These are phyloP conservation scores for Botrytis deweyae DNA, from an alignment of 2,329 filamentous ascomycete genomes.

Conservation along the genomic window DNA sequence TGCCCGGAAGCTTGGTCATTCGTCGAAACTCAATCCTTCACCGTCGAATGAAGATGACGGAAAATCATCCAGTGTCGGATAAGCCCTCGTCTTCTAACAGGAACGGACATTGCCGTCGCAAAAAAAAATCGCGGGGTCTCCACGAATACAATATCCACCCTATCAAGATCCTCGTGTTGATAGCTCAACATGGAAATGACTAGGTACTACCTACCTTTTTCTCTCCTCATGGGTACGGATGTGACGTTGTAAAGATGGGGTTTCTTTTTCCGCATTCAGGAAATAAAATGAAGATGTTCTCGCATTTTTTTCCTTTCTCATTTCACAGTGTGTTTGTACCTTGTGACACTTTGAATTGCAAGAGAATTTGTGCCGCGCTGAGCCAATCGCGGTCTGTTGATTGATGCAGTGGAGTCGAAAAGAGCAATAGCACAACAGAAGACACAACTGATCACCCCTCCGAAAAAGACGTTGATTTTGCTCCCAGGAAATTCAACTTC, in stretches of 20 bases:
- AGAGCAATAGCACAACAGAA: background rate
- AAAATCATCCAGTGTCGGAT: no score
- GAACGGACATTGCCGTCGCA: background rate
- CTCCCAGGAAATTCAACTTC: background rate
- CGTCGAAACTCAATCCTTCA: background rate
- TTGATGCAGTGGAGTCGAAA: background rate
- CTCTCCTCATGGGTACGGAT: background rate
- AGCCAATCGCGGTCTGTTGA: background rate
- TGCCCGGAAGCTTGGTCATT: background rate
- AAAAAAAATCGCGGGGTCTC: slow-evolving; percentile 13
- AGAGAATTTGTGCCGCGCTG: slow-evolving; percentile 23
- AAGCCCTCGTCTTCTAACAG: background rate
- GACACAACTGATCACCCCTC: no score
- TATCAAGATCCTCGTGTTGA: background rate
- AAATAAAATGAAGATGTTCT: background rate
- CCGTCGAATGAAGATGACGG: background rate
- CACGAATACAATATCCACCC: background rate
- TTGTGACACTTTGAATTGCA: background rate
- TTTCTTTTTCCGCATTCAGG: background rate
- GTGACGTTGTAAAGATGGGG: background rate
- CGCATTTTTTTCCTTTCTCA: background rate
- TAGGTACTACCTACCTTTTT: background rate
- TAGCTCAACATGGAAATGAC: background rate
- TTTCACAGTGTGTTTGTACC: background rate
- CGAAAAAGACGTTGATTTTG: background rate